Percentiles rank a stretch among this genome's conserved stretches.
These are phyloP conservation scores for Ceratocystis albifundus DNA, from an alignment of 2,329 filamentous ascomycete genomes.

Conservation along the genomic window DNA sequence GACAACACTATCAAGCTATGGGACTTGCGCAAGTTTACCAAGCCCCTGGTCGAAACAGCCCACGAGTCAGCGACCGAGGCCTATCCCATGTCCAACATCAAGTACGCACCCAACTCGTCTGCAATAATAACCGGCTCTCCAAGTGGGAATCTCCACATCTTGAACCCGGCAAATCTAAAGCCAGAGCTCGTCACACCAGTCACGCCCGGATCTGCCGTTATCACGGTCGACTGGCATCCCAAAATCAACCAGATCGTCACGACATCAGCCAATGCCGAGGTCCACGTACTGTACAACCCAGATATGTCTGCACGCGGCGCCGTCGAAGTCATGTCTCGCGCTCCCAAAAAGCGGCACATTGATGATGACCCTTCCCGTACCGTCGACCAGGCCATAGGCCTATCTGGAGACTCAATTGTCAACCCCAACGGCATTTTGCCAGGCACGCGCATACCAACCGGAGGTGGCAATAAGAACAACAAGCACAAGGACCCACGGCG, in stretches of 20 bases:
- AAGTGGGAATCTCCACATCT: constrained; percentile 75
- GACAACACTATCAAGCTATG: constrained; percentile 91
- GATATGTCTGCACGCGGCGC: constrained; percentile 70
- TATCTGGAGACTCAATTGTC: constrained; percentile 74
- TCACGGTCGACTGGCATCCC: constrained; percentile 81
- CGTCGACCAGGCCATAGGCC: constrained; percentile 66
- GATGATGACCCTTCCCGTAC: constrained; percentile 85
- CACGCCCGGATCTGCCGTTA: constrained; percentile 71
- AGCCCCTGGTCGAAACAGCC: constrained; percentile 65
- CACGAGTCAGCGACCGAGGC: constrained; percentile 75
- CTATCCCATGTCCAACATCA: constrained; percentile 76
- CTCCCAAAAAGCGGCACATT: constrained; percentile 87
- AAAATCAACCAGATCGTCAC: constrained; percentile 95
- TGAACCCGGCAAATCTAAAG: constrained; percentile 82
- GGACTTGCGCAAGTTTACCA: constrained; percentile 93
- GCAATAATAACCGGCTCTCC: constrained; percentile 82
- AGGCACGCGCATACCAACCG: constrained; percentile 47
- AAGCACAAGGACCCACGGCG: constrained; percentile 65
- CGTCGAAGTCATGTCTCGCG: constrained; percentile 79
- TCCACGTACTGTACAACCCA: constrained; percentile 83
- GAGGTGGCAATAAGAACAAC: constrained; percentile 42
- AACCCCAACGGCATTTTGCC: constrained; percentile 50
- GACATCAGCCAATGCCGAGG: constrained; percentile 81
- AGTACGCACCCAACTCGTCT: constrained; percentile 72
- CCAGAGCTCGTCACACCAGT: constrained; percentile 78